Percentiles rank a stretch among this genome's conserved stretches.
Evolutionary conservation across 2,329 filamentous ascomycete species (phyloP).

Genomic region (Acephala macrosclerotiorum): DNA sequence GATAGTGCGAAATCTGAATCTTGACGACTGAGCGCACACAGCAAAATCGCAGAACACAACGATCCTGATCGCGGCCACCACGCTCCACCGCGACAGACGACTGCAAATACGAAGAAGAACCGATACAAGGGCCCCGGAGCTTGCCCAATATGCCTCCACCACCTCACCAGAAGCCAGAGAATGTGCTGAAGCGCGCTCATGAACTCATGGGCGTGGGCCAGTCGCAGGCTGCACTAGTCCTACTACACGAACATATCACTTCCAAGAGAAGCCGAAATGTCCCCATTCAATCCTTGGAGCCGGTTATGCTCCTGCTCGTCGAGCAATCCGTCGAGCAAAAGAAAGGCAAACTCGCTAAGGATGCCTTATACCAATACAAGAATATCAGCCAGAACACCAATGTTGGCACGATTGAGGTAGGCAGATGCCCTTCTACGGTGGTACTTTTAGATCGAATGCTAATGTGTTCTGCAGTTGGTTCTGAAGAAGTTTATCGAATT

Average conservation of each 20-base stretch:
- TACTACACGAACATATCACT: slow-evolving; percentile 99
- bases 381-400: slow-evolving; percentile 99
- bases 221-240: slow-evolving; percentile 86
- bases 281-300: slow-evolving; percentile 94
- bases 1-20: neutral
- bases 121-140: slow-evolving; percentile 27
- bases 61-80: neutral
- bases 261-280: slow-evolving; percentile 98
- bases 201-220: slow-evolving; percentile 99
- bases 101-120: slow-evolving; percentile 4
- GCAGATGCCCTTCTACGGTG: slow-evolving; percentile 1
- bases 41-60: slow-evolving; percentile 6
- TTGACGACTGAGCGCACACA: neutral
- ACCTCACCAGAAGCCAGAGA: slow-evolving; percentile 97
- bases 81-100: slow-evolving; percentile 6
- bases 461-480: slow-evolving; percentile 67
- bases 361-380: slow-evolving; percentile 99
- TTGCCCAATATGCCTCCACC: slow-evolving; percentile 71
- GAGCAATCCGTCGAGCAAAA: slow-evolving; percentile 96
- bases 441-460: slow-evolving; percentile 13
- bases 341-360: slow-evolving; percentile 98
- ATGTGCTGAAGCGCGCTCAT: slow-evolving; percentile 97
- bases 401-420: slow-evolving; percentile 94
- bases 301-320: slow-evolving; percentile 97
- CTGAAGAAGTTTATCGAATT: slow-evolving; percentile 98